Conservation (phyloP, 805 yeast species). For the Pichia phayaonensis region DNA sequence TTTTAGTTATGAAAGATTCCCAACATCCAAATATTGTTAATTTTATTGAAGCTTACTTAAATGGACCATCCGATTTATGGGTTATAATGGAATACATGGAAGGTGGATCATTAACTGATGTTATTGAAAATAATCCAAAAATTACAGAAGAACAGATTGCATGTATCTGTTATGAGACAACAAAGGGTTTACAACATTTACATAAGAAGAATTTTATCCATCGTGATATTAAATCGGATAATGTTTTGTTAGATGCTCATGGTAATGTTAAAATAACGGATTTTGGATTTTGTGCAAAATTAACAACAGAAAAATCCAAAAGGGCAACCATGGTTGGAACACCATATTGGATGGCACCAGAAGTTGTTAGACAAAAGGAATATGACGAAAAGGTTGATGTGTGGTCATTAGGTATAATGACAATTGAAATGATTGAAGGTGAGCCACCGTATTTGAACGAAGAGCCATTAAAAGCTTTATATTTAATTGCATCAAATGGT, state of each 20-base stretch:
- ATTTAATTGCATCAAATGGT: conserved; percentile 92
- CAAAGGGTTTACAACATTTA: conserved; percentile 83
- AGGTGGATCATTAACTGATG: conserved; percentile 95
- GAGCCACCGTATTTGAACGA: conserved; percentile 98
- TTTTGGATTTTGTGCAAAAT: conserved; percentile 92
- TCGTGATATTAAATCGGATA: conserved; percentile 94
- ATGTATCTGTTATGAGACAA: conserved; percentile 81
- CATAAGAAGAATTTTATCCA: conserved; percentile 92
- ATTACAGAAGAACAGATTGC: conserved; percentile 86
- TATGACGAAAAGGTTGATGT: conserved; percentile 96
- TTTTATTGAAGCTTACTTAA: conserved; percentile 81
- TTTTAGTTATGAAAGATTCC: conserved; percentile 92
- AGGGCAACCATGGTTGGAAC: conserved; percentile 99
- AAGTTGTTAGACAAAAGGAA: conserved; percentile 88
- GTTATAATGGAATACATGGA: conserved; percentile 99
- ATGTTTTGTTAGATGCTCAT: conserved; percentile 71
- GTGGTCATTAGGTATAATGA: conserved; percentile 98
- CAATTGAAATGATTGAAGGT: conserved; percentile 97
- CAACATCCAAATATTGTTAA: conserved; percentile 94
- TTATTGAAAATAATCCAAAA: conserved; percentile 79
- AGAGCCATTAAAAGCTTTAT: conserved; percentile 88
- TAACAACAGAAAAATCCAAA: conserved; percentile 71
- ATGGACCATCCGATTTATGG: conserved; percentile 81
- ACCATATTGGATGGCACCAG: conserved; percentile 99
- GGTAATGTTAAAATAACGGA: conserved; percentile 94